Evolutionary conservation across 768 basidiomycete genomes (phyloP).

Genomic region (Mycena polygramma): DNA sequence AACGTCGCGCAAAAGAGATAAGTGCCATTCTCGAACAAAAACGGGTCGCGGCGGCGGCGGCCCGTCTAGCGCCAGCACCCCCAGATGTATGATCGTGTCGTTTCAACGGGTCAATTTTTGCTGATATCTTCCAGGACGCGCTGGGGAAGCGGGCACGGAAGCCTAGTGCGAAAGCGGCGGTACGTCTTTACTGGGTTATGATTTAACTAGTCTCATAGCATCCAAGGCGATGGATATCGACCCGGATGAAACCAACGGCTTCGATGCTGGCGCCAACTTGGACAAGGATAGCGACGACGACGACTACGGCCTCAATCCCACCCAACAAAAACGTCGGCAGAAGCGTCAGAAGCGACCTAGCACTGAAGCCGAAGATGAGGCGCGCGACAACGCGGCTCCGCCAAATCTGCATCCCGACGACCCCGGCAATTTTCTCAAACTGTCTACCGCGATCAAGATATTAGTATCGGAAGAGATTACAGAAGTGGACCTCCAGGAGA

Average conservation of each 20-base stretch:
- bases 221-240: too few species aligned
- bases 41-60: neutral
- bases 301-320: too few species aligned
- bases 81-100: constrained; percentile 29
- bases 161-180: too few species aligned
- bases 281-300: too few species aligned
- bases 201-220: too few species aligned
- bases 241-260: too few species aligned
- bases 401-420: constrained; percentile 35
- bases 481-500: constrained; percentile 22
- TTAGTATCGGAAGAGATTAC: constrained; percentile 27
- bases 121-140: neutral
- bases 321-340: too few species aligned
- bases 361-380: neutral
- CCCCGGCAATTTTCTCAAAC: constrained; percentile 40
- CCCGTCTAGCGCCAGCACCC: constrained; percentile 5
- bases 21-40: neutral
- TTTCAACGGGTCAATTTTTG: constrained; percentile 7
- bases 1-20: constrained; percentile 6
- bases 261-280: too few species aligned
- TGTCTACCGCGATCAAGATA: constrained; percentile 34
- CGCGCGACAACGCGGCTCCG: neutral
- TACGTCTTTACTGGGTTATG: too few species aligned
- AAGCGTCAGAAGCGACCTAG: too few species aligned
- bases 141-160: too few species aligned